These are phyloP conservation scores for Wickerhamiella dianesei DNA, from an alignment of 805 yeast species.

Conservation along the genomic window DNA sequence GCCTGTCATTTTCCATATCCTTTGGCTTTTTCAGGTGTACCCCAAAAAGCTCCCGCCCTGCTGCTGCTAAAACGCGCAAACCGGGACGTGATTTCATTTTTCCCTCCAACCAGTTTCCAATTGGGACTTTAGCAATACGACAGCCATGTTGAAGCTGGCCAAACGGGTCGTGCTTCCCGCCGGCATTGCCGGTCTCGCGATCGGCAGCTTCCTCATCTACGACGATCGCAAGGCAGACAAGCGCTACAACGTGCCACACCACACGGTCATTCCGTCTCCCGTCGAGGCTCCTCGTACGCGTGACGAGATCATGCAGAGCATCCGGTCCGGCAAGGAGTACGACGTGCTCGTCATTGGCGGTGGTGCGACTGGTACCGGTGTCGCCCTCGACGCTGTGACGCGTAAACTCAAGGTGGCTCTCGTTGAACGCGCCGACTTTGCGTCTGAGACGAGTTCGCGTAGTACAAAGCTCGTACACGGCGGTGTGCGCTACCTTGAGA, in stretches of 20 bases:
- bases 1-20: too few relatives aligned
- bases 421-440: constrained; percentile 79
- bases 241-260: constrained; percentile 20
- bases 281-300: constrained; percentile 21
- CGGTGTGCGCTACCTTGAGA: constrained; percentile 89
- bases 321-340: constrained; percentile 35
- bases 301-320: constrained; percentile 18
- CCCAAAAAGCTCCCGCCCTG: too few relatives aligned
- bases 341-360: constrained; percentile 89
- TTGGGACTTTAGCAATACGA: neutral
- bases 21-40: too few relatives aligned
- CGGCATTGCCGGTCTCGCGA: constrained; percentile 14
- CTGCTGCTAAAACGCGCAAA: too few relatives aligned
- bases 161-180: constrained; percentile 16
- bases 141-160: neutral
- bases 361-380: constrained; percentile 92
- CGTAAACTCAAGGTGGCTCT: constrained; percentile 83
- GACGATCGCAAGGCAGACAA: constrained; percentile 17
- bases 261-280: constrained; percentile 16
- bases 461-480: constrained; percentile 97
- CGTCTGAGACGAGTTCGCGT: constrained; percentile 84
- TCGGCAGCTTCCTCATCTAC: constrained; percentile 17
- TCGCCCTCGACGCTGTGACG: constrained; percentile 80
- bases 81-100: neutral
- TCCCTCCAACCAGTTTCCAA: neutral